Evolutionary conservation across 352 stramenopile species (phyloP), one percentile per base, ranked within the genome.

Genomic region (Globisporangium perplexum): DNA sequence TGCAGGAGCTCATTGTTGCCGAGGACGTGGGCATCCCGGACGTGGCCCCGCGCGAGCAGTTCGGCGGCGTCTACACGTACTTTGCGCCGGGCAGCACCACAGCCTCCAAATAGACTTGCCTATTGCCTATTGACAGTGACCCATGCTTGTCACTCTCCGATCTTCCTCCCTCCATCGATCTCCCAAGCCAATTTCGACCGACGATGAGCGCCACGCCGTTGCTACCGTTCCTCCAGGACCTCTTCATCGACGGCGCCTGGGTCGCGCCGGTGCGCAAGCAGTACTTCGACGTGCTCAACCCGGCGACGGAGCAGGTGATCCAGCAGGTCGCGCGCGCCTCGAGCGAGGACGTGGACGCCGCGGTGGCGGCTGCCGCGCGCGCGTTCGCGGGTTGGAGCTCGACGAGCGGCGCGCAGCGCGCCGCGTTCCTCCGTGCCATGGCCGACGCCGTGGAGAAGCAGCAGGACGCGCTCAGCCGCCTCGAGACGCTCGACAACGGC

Each of bases 401-500:
- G n/a, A 86, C 74, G 6, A 72, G 63, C 1, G 76, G 72, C 7
- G 52, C 53, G 4, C 59, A 82, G 56, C 76, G 79, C 38, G 76
- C 76, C 22, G 60, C 69, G 45, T 84, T 64, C 55, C 48, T 85
- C 63, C 81, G 74, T 24, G 57, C 56, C 4, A 80, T 85, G 72
- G 68, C 68, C 1, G 66, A 72, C 42, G 59, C 54, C 12, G 55
- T 86, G 20, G 65, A 77, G 24, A 62, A 68, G 33, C 35, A 69
- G 14, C 66, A 72, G 23, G 55, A 68, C 22, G 63, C 63, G 11
- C 50, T 90, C 6, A 75, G 68, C 45, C 60, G 62, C 12, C 60
- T 91, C n/a, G 80, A 88, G 63, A 87, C 80, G 30, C 28, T 87
- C 26, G 75, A 91, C 59, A 68, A 64, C 44, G 80, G 80, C 61